Evolutionary conservation across 495 filamentous ascomycete species (phyloP).

Genomic region (Podospora comata): DNA sequence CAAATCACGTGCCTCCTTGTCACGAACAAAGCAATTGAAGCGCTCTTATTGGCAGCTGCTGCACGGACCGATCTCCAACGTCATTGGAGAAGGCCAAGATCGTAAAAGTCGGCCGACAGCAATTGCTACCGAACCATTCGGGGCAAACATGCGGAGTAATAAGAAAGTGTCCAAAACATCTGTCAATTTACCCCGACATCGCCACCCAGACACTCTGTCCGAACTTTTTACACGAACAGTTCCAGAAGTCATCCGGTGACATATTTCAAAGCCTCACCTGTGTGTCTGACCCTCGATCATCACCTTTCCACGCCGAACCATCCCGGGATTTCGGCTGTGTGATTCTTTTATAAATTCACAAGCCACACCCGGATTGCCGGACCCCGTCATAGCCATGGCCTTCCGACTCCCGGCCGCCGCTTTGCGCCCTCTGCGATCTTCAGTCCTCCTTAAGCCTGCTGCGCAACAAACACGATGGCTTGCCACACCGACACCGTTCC

Average conservation of each 20-base stretch:
- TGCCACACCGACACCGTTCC: conserved; percentile 56
- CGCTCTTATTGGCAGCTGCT: conserved; percentile 12
- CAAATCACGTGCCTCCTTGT: conserved; percentile 15
- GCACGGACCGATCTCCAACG: conserved; percentile 7
- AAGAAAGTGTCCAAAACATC: conserved; percentile 1
- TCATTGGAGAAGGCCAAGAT: conserved; percentile 16
- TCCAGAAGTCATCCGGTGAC: not conserved
- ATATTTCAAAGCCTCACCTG: not conserved
- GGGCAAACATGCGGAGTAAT: not conserved
- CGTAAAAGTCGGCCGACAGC: conserved; percentile 12
- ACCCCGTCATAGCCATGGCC: conserved; percentile 40
- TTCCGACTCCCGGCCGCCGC: conserved; percentile 40
- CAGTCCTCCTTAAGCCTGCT: conserved; percentile 21
- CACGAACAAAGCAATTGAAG: conserved; percentile 5
- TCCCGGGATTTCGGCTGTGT: not conserved
- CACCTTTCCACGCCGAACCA: not conserved
- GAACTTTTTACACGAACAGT: not conserved
- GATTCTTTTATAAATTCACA: not conserved
- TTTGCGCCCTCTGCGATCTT: conserved; percentile 26
- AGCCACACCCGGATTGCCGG: not conserved
- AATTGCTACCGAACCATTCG: conserved; percentile 9
- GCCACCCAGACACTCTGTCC: conserved; percentile 1
- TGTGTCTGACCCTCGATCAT: not conserved
- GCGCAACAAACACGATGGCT: conserved; percentile 47
- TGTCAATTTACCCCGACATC: conserved; percentile 9